Percentiles rank a stretch among this genome's conserved stretches.
Evolutionary conservation across 169 alveolate genomes (phyloP).

Genomic region (Cyclospora cayetanensis): DNA sequence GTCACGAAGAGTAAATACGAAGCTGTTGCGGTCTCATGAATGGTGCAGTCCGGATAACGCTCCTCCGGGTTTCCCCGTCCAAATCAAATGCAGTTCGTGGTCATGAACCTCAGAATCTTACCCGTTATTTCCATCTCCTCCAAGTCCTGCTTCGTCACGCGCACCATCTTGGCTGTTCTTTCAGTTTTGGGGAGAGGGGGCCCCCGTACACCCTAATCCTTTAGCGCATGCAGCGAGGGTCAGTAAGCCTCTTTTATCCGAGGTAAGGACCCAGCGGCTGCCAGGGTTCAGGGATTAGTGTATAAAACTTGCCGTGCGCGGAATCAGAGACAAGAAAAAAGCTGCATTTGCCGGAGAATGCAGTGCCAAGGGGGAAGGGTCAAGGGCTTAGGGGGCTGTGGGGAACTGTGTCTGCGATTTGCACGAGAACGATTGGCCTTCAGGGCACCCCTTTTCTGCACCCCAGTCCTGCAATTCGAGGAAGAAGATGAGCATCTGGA

Average conservation of each 20-base stretch:
- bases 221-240: conserved; percentile 46
- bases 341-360: conserved; percentile 24
- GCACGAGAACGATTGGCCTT: not conserved
- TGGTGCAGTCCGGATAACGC: too few species aligned
- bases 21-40: too few species aligned
- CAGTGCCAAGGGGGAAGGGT: conserved; percentile 20
- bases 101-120: too few species aligned
- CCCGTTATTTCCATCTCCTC: conserved; percentile 41
- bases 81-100: too few species aligned
- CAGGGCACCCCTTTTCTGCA: not conserved
- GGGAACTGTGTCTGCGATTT: not conserved
- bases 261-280: too few species aligned
- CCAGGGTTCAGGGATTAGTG: not conserved
- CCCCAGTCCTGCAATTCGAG: not conserved
- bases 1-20: too few species aligned
- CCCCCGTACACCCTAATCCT: conserved; percentile 12
- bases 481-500: not conserved
- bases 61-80: too few species aligned
- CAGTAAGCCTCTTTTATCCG: too few species aligned
- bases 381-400: conserved; percentile 9
- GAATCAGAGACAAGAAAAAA: not conserved
- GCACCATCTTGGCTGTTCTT: conserved; percentile 46
- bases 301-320: too few species aligned
- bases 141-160: conserved; percentile 64
- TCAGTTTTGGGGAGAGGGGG: not conserved